A percentile compares a stretch with the other conserved stretches of the same genome.
Conservation (phyloP, 192 early-diverging fungal species). For the Backusella macrospora region DNA sequence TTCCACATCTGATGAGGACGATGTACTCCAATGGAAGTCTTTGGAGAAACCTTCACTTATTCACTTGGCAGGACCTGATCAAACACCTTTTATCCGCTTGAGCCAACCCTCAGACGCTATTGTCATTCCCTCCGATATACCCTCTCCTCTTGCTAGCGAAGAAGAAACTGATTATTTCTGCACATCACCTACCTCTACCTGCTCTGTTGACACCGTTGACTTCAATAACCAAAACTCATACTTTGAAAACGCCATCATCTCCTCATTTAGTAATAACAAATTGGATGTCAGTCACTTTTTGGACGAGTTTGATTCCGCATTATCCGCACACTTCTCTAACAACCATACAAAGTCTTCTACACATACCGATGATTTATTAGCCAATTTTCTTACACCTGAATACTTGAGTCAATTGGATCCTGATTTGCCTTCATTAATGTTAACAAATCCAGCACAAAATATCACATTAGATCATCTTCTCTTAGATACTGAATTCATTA, state of each 20-base stretch:
- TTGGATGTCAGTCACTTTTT: conserved; percentile 1
- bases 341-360: not conserved
- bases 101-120: not conserved
- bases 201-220: conserved; percentile 15
- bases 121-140: conserved; percentile 19
- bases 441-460: not conserved
- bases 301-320: not conserved
- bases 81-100: conserved; percentile 7
- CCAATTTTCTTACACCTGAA: not conserved
- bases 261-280: not conserved
- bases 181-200: conserved; percentile 21
- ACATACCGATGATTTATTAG: not conserved
- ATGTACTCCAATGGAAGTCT: conserved; percentile 1
- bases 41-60: conserved; percentile 4
- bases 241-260: not conserved
- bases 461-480: conserved; percentile 1
- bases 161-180: conserved; percentile 24
- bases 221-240: not conserved
- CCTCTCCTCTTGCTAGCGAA: not conserved
- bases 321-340: conserved; percentile 10
- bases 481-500: conserved; percentile 7
- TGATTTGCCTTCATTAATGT: conserved; percentile 4
- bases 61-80: conserved; percentile 18
- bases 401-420: not conserved
- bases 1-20: not conserved